Conservation (phyloP, 2,329 filamentous ascomycete genomes). For the Cercospora sojina region DNA sequence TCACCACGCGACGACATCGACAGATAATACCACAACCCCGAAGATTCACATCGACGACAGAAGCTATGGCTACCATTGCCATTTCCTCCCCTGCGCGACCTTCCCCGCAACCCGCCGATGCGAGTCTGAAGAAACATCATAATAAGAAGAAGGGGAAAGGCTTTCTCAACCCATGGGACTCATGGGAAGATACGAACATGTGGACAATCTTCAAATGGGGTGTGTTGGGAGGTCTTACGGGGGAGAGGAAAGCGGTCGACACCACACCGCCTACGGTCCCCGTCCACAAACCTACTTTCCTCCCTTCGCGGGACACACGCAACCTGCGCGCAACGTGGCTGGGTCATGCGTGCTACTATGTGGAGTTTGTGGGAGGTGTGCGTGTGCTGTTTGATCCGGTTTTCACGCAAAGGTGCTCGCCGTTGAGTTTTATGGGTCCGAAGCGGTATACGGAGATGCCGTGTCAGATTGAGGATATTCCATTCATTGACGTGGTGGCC, state of each 20-base stretch:
- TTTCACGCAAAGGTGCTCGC: slow-evolving; percentile 83
- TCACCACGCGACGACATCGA: background rate
- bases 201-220: slow-evolving; percentile 41
- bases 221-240: slow-evolving; percentile 49
- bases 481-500: slow-evolving; percentile 68
- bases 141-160: slow-evolving; percentile 57
- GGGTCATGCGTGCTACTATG: slow-evolving; percentile 89
- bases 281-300: slow-evolving; percentile 66
- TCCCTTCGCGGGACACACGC: slow-evolving; percentile 57
- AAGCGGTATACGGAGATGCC: slow-evolving; percentile 76
- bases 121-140: slow-evolving; percentile 33
- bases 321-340: slow-evolving; percentile 87
- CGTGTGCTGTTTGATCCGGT: slow-evolving; percentile 92
- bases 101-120: slow-evolving; percentile 46
- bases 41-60: background rate
- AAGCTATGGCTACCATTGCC: slow-evolving; percentile 8
- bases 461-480: slow-evolving; percentile 75
- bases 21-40: background rate
- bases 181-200: slow-evolving; percentile 45
- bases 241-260: slow-evolving; percentile 56
- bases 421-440: slow-evolving; percentile 67
- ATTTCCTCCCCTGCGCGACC: slow-evolving; percentile 42
- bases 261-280: slow-evolving; percentile 65
- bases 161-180: slow-evolving; percentile 59
- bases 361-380: slow-evolving; percentile 83